Conservation (phyloP, 2,329 filamentous ascomycete genomes). For the Xylaria sp. region DNA sequence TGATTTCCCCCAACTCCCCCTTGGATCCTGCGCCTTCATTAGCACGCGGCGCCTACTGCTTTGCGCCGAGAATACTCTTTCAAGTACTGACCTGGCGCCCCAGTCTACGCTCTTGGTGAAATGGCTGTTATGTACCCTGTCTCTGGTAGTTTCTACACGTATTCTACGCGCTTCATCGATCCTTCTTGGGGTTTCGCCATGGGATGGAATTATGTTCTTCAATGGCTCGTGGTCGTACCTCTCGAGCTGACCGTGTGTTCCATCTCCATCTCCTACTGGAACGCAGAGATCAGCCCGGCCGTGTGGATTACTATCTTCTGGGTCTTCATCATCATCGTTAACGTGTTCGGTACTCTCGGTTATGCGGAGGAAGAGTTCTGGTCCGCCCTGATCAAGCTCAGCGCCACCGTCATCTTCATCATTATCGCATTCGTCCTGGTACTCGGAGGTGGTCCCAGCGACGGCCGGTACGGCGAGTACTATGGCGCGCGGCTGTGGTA, state of each 20-base stretch:
- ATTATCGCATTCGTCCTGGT: slow-evolving; percentile 69
- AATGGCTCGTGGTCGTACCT: slow-evolving; percentile 61
- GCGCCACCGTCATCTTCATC: slow-evolving; percentile 71
- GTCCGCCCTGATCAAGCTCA: slow-evolving; percentile 66
- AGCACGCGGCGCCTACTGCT: neutral
- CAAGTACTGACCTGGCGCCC: slow-evolving; percentile 22
- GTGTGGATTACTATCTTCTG: slow-evolving; percentile 70
- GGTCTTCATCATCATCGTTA: slow-evolving; percentile 62
- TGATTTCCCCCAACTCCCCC: neutral
- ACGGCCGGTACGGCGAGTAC: slow-evolving; percentile 58
- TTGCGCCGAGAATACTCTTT: neutral
- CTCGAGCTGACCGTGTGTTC: slow-evolving; percentile 62
- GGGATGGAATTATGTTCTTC: slow-evolving; percentile 60
- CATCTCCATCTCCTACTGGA: slow-evolving; percentile 63
- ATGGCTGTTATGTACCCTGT: slow-evolving; percentile 62
- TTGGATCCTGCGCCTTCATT: neutral
- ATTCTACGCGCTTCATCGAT: slow-evolving; percentile 62
- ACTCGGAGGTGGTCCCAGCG: slow-evolving; percentile 68
- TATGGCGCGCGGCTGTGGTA: slow-evolving; percentile 63
- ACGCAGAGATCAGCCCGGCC: slow-evolving; percentile 55
- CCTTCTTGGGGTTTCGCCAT: slow-evolving; percentile 60
- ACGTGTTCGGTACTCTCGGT: slow-evolving; percentile 66
- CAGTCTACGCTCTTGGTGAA: slow-evolving; percentile 67
- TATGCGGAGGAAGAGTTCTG: slow-evolving; percentile 71
- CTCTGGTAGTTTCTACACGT: slow-evolving; percentile 64